These are phyloP conservation scores for Schwanniomyces vanrijiae DNA, from an alignment of 805 yeast genomes.

Conservation along the genomic window DNA sequence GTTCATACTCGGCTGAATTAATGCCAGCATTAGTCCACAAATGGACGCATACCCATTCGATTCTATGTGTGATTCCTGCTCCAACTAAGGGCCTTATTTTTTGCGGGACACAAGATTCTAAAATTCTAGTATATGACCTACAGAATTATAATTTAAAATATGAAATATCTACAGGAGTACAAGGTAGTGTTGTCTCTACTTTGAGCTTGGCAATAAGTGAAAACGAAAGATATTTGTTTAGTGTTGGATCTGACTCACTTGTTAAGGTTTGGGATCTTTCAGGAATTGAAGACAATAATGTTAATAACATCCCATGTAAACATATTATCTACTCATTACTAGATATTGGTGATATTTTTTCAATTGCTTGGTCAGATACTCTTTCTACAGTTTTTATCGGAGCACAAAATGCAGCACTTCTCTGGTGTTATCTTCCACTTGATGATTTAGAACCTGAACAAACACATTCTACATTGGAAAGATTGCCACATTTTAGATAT, in stretches of 20 bases:
- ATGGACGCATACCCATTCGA: slow-evolving; percentile 75
- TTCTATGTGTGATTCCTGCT: slow-evolving; percentile 68
- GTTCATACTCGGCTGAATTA: slow-evolving; percentile 3
- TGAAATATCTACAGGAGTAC: slow-evolving; percentile 35
- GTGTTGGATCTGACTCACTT: slow-evolving; percentile 89
- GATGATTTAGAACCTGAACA: slow-evolving; percentile 1
- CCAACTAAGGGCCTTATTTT: slow-evolving; percentile 59
- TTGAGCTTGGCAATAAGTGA: slow-evolving; percentile 60
- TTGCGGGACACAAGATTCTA: slow-evolving; percentile 90
- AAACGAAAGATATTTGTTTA: slow-evolving; percentile 61
- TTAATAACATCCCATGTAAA: slow-evolving; percentile 29
- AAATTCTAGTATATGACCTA: slow-evolving; percentile 69
- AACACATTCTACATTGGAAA: slow-evolving; percentile 12
- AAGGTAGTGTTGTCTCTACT: slow-evolving; percentile 74
- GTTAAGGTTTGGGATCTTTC: slow-evolving; percentile 81
- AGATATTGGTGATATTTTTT: slow-evolving; percentile 93
- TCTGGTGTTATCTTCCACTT: slow-evolving; percentile 55
- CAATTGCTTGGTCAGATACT: slow-evolving; percentile 66
- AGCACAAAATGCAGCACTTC: slow-evolving; percentile 86
- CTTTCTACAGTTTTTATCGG: slow-evolving; percentile 74
- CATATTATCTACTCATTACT: slow-evolving; percentile 79
- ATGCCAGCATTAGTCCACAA: slow-evolving; percentile 53
- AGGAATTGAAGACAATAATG: slow-evolving; percentile 13
- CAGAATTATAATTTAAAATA: slow-evolving; percentile 57
- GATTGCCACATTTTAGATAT: slow-evolving; percentile 60